Evolutionary conservation across 2,329 filamentous ascomycete genomes (phyloP).

Genomic region (Colletotrichum simmondsii): DNA sequence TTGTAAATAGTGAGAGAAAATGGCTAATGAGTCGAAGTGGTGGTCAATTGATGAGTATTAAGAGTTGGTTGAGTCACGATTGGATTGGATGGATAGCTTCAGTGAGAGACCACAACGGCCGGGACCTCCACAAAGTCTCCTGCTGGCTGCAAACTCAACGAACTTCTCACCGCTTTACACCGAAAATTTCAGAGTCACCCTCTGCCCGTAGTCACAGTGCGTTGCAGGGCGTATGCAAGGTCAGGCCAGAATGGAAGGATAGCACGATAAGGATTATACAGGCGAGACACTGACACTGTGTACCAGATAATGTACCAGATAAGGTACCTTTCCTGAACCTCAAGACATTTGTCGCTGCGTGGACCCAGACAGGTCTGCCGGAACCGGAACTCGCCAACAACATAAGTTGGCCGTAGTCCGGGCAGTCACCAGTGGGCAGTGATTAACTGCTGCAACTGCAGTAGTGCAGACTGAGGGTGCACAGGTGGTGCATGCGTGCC

Average conservation of each 20-base stretch:
- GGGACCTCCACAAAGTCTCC: conserved; percentile 13
- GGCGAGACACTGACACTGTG: background rate
- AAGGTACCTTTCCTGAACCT: background rate
- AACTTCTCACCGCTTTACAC: conserved; percentile 32
- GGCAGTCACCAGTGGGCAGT: background rate
- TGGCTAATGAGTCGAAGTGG: conserved; percentile 6
- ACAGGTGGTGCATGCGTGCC: conserved; percentile 2
- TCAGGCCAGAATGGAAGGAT: background rate
- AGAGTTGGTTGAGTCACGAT: conserved; percentile 28
- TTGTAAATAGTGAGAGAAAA: background rate
- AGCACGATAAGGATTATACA: background rate
- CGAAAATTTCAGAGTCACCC: conserved; percentile 31
- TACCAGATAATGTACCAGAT: no score
- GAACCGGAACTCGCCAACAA: conserved; percentile 20
- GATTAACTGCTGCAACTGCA: background rate
- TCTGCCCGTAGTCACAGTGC: background rate
- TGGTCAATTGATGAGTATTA: conserved; percentile 7
- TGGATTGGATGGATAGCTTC: conserved; percentile 23
- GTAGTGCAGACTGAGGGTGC: no score
- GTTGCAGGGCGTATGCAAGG: conserved; percentile 11
- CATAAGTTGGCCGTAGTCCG: background rate
- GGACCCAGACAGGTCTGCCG: conserved; percentile 25
- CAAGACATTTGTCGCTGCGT: background rate
- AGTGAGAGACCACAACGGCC: conserved; percentile 9
- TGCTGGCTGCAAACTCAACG: conserved; percentile 25